Evolutionary conservation across 2,329 filamentous ascomycete species (phyloP), one percentile per base, ranked within the genome.

Genomic region (Cordyceps pruinosa): DNA sequence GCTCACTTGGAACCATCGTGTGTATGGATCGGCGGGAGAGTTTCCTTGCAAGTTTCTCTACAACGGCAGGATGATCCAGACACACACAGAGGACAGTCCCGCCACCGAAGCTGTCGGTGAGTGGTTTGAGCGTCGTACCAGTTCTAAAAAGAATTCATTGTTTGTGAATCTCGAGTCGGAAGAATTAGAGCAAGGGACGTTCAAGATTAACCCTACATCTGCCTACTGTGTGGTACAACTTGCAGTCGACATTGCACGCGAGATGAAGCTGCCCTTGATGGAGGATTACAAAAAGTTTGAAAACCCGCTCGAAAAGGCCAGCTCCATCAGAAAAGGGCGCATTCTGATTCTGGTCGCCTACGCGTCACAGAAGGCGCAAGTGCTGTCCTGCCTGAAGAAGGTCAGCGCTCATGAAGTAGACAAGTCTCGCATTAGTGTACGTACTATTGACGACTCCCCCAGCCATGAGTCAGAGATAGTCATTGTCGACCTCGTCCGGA

Each of bases 351-450:
- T 50, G 12, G 47, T 50, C 13, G 47, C 32, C 12, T 50, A 50
- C 34, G 47, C 34, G 8, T 4, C 21, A 19, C 47, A 48, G 13
- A 48, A 50, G 28, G 28, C 26, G 21, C 34, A 50, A 39, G 47
- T 50, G 8, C 15, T 37, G 21, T 19, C 7, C 3, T 39, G 19
- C 15, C 34, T 50, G 3, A 37, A 39, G 19, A 37, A 28, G 32
- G 25, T 50, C 19, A 50, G 34, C 32, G 21, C 23, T 5, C 23
- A 37, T 13, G 47, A 50, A 10, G 32, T 50, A 4, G 47, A 50
- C 34, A 50, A 50, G 47, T 50, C 47, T 12, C 47, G 47, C 19
- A 50, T 50, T 34, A 50, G 23, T 12, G 47, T 50, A 17, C 47
- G 47, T 7, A 37, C 47, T 5, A 50, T 50, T 4, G 47, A 50